Evolutionary conservation across 805 yeast genomes (phyloP), one percentile per base, ranked within the genome.

Genomic region (Torulaspora indica): DNA sequence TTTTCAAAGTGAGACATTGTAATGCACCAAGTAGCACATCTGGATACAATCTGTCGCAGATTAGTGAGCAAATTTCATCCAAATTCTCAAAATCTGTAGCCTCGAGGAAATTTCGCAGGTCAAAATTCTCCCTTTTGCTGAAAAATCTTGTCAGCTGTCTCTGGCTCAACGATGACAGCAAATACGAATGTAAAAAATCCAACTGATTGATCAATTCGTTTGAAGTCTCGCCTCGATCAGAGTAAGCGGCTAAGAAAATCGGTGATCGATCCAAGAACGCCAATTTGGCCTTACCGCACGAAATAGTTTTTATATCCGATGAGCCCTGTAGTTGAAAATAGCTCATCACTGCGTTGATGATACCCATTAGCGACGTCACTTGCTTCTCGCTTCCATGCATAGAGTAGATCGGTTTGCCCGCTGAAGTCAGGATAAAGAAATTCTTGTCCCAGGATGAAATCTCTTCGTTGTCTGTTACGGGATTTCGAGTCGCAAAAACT

Each of bases 401-500:
- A 1, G 95, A 78, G 63, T 83, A 89, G 5, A 89, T 82, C 2
- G 95, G 95, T 60, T 89, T 89, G 0, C 96, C 96, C 1, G 96
- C 95, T 2, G 81, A 69, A 0, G 95, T 85, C 8, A 89, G 68
- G 3, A 89, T 77, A 53, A 86, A 83, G 57, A 83, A 85, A 47
- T 88, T 95, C 60, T 87, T 88, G 35, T 64, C 65, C 22, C 46
- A 43, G 1, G 37, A 25, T 7, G 38, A 30, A 2, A 44, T 18
- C 8, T 34, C 38, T 34, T 36, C 29, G 14, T 42, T 23, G 3
- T 13, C 18, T 9, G 17, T 14, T 9, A 24, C 22, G 1, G 45
- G 14, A 2, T 38, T 30, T 3, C 25, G 32, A 10, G 34, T 20
- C 6, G 35, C 40, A 33, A 62, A 62, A 3, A 60, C 50, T 36